Evolutionary conservation across 2,329 filamentous ascomycete genomes (phyloP).

Genomic region (Fusarium subtropicale): DNA sequence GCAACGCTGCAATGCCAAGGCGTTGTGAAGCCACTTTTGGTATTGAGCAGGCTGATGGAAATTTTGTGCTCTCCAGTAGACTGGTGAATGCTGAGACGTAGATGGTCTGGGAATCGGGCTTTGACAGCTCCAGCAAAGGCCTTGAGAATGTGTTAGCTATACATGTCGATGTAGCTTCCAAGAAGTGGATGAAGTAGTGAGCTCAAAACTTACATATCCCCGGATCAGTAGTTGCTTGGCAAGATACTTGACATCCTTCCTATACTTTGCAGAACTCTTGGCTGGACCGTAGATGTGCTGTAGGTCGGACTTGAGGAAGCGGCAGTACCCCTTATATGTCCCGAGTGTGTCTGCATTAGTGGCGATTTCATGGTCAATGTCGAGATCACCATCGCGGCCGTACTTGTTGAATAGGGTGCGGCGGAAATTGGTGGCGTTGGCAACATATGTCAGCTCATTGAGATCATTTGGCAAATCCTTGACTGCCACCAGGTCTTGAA

Average conservation of each 20-base stretch:
- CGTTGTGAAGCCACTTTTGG: conserved; percentile 48
- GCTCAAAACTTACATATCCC: conserved; percentile 41
- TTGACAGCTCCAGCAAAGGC: conserved; percentile 49
- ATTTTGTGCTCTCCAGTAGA: conserved; percentile 46
- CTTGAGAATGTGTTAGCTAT: neutral
- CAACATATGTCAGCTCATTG: neutral
- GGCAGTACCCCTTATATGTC: neutral
- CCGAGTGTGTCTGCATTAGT: neutral
- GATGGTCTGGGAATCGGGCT: conserved; percentile 41
- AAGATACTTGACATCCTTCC: conserved; percentile 45
- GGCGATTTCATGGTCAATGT: neutral
- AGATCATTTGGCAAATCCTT: neutral
- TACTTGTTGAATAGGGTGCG: neutral
- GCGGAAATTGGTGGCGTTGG: neutral
- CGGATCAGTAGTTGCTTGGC: conserved; percentile 49
- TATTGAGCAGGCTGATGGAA: conserved; percentile 47
- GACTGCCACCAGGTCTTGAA: neutral
- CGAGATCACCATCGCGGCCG: neutral
- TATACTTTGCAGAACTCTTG: conserved; percentile 33
- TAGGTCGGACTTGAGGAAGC: neutral
- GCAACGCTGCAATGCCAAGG: conserved; percentile 48
- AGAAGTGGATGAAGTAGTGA: no score
- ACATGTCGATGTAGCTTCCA: no score
- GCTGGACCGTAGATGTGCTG: conserved; percentile 46
- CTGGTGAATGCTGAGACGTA: conserved; percentile 49